A percentile compares a stretch with the other conserved stretches of the same genome.
These are phyloP conservation scores for Alternaria burnsii DNA, from an alignment of 2,329 filamentous ascomycete species.

Conservation along the genomic window DNA sequence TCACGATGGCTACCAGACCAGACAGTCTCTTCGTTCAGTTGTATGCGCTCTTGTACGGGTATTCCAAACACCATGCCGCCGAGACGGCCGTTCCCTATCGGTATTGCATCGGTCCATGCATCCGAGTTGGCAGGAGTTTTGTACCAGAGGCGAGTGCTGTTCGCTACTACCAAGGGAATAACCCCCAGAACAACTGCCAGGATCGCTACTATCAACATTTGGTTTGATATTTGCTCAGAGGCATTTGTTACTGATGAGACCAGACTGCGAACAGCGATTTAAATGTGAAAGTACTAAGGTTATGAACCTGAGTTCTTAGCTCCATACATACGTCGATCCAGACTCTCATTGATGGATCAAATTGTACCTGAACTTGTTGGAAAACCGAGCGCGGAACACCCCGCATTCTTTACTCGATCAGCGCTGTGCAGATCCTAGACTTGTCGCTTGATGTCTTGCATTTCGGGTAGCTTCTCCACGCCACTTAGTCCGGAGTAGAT, in stretches of 20 bases:
- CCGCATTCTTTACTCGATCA: slow-evolving; percentile 5
- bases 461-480: neutral
- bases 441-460: slow-evolving; percentile 1
- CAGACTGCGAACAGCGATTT: too few species aligned
- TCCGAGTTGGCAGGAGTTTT: neutral
- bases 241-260: too few species aligned
- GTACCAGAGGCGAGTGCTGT: slow-evolving; percentile 14
- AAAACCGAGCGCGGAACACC: neutral
- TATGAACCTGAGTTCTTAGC: neutral
- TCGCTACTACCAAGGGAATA: neutral
- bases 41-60: slow-evolving; percentile 54
- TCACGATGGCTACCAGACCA: slow-evolving; percentile 49
- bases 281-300: too few species aligned
- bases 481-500: slow-evolving; percentile 5
- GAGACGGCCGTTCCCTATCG: slow-evolving; percentile 60
- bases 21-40: slow-evolving; percentile 59
- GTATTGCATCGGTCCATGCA: slow-evolving; percentile 54
- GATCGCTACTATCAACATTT: too few species aligned
- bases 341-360: slow-evolving; percentile 9
- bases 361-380: slow-evolving; percentile 1
- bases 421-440: slow-evolving; percentile 1
- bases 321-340: neutral
- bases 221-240: too few species aligned
- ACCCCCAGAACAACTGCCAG: neutral
- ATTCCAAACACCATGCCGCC: slow-evolving; percentile 59